Conservation (phyloP, 2,329 filamentous ascomycete genomes). For the Neonectria sp. region DNA sequence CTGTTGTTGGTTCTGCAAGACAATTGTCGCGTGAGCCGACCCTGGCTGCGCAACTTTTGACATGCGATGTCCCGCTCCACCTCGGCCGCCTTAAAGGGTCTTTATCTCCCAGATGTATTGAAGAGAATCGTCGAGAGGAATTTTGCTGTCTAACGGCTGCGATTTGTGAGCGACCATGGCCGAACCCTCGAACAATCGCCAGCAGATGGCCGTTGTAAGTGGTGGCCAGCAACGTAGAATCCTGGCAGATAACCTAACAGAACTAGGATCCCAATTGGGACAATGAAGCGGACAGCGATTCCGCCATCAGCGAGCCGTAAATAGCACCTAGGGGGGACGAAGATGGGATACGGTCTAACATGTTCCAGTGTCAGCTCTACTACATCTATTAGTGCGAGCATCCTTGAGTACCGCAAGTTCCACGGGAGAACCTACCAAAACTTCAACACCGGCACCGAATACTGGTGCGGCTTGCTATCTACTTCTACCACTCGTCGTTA, state of each 20-base stretch:
- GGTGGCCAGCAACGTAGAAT: neutral
- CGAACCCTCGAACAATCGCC: neutral
- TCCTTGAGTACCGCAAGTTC: slow-evolving; percentile 32
- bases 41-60: neutral
- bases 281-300: slow-evolving; percentile 5
- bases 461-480: neutral
- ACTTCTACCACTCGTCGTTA: neutral
- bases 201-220: neutral
- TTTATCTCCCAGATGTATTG: neutral
- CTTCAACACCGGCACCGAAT: slow-evolving; percentile 1
- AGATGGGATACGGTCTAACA: neutral
- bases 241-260: neutral
- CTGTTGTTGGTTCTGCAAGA: neutral
- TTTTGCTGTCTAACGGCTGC: neutral
- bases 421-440: slow-evolving; percentile 33
- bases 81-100: neutral
- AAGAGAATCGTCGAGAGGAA: neutral
- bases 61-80: neutral
- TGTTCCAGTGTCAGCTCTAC: slow-evolving; percentile 22
- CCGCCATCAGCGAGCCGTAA: slow-evolving; percentile 11
- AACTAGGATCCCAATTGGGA: neutral
- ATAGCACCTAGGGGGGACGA: neutral
- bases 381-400: slow-evolving; percentile 23
- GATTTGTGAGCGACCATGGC: neutral
- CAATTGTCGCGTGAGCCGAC: neutral